phyloP scores from a whole-genome alignment of 2,329 filamentous ascomycete species.

The Annulohypoxylon truncatum region DNA sequence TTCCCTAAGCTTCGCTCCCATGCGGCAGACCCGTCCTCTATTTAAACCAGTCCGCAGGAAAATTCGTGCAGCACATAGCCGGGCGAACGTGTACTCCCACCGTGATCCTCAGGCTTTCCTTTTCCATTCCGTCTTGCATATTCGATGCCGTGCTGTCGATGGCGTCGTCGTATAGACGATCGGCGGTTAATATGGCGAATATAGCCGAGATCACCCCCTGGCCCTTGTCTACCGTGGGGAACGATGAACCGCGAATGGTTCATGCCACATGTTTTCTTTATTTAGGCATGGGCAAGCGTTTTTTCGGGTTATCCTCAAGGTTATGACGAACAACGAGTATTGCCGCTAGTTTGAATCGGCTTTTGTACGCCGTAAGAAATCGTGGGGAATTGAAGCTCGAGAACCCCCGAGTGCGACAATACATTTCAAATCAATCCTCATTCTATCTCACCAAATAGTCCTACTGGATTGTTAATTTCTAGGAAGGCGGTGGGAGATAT shows the following conservation, averaged over 20 bases:
- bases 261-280: not conserved
- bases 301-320: too few relatives aligned
- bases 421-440: too few relatives aligned
- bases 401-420: too few relatives aligned
- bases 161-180: constrained; percentile 18
- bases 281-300: constrained; percentile 17
- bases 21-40: constrained; percentile 15
- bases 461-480: constrained; percentile 11
- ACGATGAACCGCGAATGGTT: constrained; percentile 13
- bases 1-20: constrained; percentile 6
- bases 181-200: constrained; percentile 37
- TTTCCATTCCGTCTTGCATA: constrained; percentile 23
- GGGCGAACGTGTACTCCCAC: constrained; percentile 12
- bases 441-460: too few relatives aligned
- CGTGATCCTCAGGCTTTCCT: not conserved
- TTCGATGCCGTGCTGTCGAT: constrained; percentile 12
- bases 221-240: constrained; percentile 13
- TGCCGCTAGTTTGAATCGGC: constrained; percentile 12
- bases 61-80: not conserved
- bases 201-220: constrained; percentile 35
- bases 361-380: not conserved
- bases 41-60: constrained; percentile 21
- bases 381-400: too few relatives aligned
- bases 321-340: constrained; percentile 5
- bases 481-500: too few relatives aligned